Conservation (phyloP, 441 rosid species). For the Gossypium davidsonii region DNA sequence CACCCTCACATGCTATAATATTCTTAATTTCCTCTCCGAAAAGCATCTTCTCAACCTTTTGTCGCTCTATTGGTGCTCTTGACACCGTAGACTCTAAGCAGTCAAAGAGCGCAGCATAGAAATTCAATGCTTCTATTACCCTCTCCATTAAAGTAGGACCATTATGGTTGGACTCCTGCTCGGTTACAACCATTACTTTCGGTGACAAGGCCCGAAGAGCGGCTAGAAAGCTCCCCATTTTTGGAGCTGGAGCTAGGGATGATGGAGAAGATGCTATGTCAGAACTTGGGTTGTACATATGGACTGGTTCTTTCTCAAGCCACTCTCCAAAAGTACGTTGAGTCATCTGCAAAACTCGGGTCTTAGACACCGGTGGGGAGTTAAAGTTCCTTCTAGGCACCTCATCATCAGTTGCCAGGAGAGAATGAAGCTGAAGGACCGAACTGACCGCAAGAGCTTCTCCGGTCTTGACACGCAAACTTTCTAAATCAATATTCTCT, state of each 20-base stretch:
- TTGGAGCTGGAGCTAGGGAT: conserved; percentile 38
- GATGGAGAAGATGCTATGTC: conserved; percentile 36
- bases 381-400: conserved; percentile 17
- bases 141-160: conserved; percentile 65
- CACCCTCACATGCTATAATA: conserved; percentile 79
- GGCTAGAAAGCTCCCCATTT: conserved; percentile 56
- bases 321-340: conserved; percentile 53
- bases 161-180: conserved; percentile 85
- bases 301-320: conserved; percentile 50
- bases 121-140: conserved; percentile 64
- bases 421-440: conserved; percentile 57
- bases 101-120: conserved; percentile 81
- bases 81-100: conserved; percentile 74
- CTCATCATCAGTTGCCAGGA: conserved; percentile 52
- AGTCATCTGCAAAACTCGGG: conserved; percentile 31
- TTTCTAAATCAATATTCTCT: conserved; percentile 47
- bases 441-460: conserved; percentile 71
- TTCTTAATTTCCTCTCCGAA: conserved; percentile 91
- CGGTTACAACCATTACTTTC: conserved; percentile 75
- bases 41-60: conserved; percentile 77
- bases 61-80: conserved; percentile 63
- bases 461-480: conserved; percentile 57
- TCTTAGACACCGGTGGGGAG: conserved; percentile 35
- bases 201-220: conserved; percentile 73
- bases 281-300: conserved; percentile 32